Base-by-base conservation (phyloP, 2,329 filamentous ascomycete species). In the Penicillium polonicum region DNA sequence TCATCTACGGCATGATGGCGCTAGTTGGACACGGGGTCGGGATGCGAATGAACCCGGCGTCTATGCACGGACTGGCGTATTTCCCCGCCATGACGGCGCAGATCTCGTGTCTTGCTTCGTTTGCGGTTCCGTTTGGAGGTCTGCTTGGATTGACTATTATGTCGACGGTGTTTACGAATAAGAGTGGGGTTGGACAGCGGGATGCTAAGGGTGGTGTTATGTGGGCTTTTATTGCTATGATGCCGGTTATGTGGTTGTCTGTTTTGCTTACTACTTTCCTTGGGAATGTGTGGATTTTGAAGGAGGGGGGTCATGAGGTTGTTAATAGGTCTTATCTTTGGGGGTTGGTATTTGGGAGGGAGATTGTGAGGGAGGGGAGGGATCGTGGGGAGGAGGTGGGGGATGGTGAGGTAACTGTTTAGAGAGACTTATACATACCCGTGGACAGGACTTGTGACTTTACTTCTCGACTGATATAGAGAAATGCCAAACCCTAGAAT, bases 1-100 rank as follows among this genome's bases (percentile, higher is more conserved):
- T 83, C 8, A 80, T 89, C 23, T 88, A 84, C 62, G 86, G 83
- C 27, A 88, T 89, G 80, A 85, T 90, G 76, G 85, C 81, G 0
- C 70, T 90, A 2, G 80, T 84, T 0, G 87, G 87, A 2, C 80
- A 79, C 0, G 87, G 88, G 0, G 85, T 83, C 0, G 87, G 86
- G 0, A 71, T 88, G 13, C 79, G 85, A n/a, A 82, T 88, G 66
- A 89, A 88, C 82, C 85, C 85, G 4, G 79, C 80, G 0, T 81
- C 82, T 0, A 78, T 90, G 0, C 87, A 90, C 12, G 49, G 49
- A 5, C 7, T 51, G 6, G 49, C 38, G 10, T 51, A 42, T 42
- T 51, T 51, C 25, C 49, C 49, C 5, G 27, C 49, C 0, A 33
- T 43, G 49, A 51, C 49, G 9, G 49, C 49, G 2, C 49, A 43